Conservation (phyloP, 495 filamentous ascomycete genomes). For the Daldinia grandis region DNA sequence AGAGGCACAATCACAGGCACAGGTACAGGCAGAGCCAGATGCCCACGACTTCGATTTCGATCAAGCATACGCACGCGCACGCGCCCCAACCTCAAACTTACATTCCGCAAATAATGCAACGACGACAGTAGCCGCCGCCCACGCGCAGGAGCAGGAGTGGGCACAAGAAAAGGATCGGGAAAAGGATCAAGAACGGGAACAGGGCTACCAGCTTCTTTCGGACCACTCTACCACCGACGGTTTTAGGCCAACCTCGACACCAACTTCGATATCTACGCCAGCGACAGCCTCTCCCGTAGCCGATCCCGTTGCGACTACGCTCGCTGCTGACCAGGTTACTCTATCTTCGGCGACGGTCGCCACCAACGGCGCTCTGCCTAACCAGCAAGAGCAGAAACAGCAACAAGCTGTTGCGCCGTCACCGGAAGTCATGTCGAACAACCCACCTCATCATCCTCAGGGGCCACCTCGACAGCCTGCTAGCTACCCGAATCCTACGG, state of each 20-base stretch:
- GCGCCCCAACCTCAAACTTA: conserved; percentile 29
- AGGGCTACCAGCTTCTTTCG: conserved; percentile 24
- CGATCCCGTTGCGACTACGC: conserved; percentile 14
- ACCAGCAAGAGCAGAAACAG: conserved; percentile 21
- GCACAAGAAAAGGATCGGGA: conserved; percentile 38
- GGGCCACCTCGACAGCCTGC: conserved; percentile 58
- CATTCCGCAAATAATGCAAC: conserved; percentile 33
- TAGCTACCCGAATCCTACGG: conserved; percentile 64
- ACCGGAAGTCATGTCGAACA: conserved; percentile 57
- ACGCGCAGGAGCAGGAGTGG: conserved; percentile 44
- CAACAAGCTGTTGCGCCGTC: conserved; percentile 45
- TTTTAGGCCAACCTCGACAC: conserved; percentile 19
- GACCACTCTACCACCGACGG: conserved; percentile 33
- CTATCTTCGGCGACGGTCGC: conserved; percentile 30
- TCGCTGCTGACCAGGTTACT: conserved; percentile 25
- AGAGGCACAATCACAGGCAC: conserved; percentile 24
- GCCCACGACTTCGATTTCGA: conserved; percentile 14
- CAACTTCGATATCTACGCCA: conserved; percentile 19
- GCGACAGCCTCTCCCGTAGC: conserved; percentile 23
- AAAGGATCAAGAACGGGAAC: conserved; percentile 24
- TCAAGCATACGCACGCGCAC: conserved; percentile 27
- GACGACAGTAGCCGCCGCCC: conserved; percentile 33
- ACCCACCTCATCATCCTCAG: conserved; percentile 53
- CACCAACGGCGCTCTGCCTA: conserved; percentile 29
- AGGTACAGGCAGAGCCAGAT: conserved; percentile 16